Evolutionary conservation across 176 grass and related monocot genomes (phyloP), one percentile per base, ranked within the genome.

Genomic region (Coix lacrymajobi): DNA sequence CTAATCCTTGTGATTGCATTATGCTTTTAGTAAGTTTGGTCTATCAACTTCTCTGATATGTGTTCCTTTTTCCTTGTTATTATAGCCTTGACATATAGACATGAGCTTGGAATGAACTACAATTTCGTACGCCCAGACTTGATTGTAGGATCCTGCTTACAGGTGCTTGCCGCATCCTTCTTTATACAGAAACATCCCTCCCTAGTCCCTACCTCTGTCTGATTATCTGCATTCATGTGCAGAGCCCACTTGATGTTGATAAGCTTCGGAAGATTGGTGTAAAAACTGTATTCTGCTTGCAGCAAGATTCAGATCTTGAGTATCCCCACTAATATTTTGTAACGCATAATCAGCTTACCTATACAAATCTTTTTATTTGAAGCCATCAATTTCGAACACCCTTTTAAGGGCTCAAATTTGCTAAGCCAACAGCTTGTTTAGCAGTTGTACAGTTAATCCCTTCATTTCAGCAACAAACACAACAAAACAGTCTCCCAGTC

Each of bases 31-130:
- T 56, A 77, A 57, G 25, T 56, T 78, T 8, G 22, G 44, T 79
- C 8, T 69, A 40, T 75, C 7, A 68, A 48, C 41, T 51, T 37
- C 88, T 25, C 51, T 92, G 57, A 76, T 15, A 72, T 37, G 7
- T 32, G 70, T 62, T 62, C 5, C 20, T 70, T 62, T 87, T 73
- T 32, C 13, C 16, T 56, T 76, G 69, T 8, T 31, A 63, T 16
- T 17, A 6, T 80, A 99, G 96, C 44, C 57, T 83, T 99, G 87
- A 99, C 96, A 49, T 99, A 99, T 71, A 94, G 85, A 63, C 96
- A 99, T 81, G 96, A 99, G 73, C 89, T 99, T 30, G 96, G 96
- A 64, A 96, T 99, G 93, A 99, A 99, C 75, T 99, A 96, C 83
- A 94, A 90, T 84, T 94, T 99, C 65, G 96, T 99, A 83, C 81